A percentile compares a stretch with the other conserved stretches of the same genome.
Evolutionary conservation across 2,329 filamentous ascomycete species (phyloP).

Genomic region (Neurospora sp.): DNA sequence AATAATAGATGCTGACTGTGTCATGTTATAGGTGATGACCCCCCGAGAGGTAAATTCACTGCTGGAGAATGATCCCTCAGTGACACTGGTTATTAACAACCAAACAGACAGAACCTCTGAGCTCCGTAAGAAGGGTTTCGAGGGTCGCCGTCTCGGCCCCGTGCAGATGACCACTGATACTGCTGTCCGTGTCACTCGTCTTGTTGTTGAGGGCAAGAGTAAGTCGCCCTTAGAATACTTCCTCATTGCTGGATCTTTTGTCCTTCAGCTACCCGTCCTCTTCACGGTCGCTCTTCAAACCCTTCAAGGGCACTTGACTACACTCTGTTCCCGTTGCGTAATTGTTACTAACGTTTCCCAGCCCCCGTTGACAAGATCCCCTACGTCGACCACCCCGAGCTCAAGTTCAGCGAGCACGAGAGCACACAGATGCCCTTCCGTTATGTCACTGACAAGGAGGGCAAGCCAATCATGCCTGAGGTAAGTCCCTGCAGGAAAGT

Average conservation of each 20-base stretch:
- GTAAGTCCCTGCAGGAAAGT: conserved; percentile 37
- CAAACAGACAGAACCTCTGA: conserved; percentile 82
- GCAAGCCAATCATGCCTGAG: conserved; percentile 81
- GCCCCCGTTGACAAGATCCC: conserved; percentile 68
- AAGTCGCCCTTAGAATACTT: conserved; percentile 19
- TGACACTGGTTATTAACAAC: conserved; percentile 9
- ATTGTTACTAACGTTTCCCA: conserved; percentile 25
- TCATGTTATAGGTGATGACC: conserved; percentile 65
- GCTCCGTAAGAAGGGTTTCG: conserved; percentile 84
- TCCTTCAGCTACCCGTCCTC: background rate
- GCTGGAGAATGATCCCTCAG: conserved; percentile 3
- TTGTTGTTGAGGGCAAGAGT: conserved; percentile 80
- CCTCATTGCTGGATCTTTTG: background rate
- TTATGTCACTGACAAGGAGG: conserved; percentile 69
- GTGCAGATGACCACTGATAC: conserved; percentile 99
- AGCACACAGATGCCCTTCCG: conserved; percentile 97
- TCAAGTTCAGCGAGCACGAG: conserved; percentile 83
- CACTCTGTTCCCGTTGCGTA: background rate
- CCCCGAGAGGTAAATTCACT: conserved; percentile 63
- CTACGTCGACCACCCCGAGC: conserved; percentile 81
- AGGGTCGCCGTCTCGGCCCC: conserved; percentile 75
- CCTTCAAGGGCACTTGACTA: background rate
- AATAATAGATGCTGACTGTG: background rate
- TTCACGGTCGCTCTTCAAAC: background rate
- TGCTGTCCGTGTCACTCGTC: conserved; percentile 83